Percentiles rank a stretch among this genome's conserved stretches.
Conservation (phyloP, 768 basidiomycete genomes). For the Psilocybe subaeruginosa region DNA sequence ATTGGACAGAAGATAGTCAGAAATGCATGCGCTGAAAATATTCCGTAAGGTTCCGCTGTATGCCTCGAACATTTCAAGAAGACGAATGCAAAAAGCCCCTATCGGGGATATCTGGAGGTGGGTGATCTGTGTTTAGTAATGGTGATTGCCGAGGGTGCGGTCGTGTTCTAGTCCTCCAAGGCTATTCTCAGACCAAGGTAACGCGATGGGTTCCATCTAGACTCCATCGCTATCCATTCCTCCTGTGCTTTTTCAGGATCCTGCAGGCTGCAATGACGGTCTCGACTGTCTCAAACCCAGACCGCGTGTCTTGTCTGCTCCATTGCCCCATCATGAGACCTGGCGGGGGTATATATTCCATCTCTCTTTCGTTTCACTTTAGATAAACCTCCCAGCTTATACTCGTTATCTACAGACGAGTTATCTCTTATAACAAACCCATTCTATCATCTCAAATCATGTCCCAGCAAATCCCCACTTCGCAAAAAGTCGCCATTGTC, state of each 20-base stretch:
- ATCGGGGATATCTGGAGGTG: neutral
- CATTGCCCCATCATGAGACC: neutral
- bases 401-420: neutral
- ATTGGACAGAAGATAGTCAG: neutral
- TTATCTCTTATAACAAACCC: neutral
- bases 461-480: constrained; percentile 34
- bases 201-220: neutral
- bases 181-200: neutral
- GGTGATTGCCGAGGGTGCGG: neutral
- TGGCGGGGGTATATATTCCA: neutral
- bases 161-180: neutral
- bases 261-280: neutral
- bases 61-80: neutral
- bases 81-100: neutral
- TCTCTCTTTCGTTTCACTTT: neutral
- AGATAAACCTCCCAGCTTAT: neutral
- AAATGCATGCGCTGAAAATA: neutral
- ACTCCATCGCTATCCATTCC: neutral
- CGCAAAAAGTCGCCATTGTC: constrained; percentile 47
- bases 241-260: neutral
- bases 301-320: neutral
- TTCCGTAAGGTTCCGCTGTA: neutral
- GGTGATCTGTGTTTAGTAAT: neutral
- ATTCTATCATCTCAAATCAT: constrained; percentile 1
- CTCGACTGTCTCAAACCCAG: neutral